These are phyloP conservation scores for Trametes villosa DNA, from an alignment of 768 basidiomycete species.

Conservation along the genomic window DNA sequence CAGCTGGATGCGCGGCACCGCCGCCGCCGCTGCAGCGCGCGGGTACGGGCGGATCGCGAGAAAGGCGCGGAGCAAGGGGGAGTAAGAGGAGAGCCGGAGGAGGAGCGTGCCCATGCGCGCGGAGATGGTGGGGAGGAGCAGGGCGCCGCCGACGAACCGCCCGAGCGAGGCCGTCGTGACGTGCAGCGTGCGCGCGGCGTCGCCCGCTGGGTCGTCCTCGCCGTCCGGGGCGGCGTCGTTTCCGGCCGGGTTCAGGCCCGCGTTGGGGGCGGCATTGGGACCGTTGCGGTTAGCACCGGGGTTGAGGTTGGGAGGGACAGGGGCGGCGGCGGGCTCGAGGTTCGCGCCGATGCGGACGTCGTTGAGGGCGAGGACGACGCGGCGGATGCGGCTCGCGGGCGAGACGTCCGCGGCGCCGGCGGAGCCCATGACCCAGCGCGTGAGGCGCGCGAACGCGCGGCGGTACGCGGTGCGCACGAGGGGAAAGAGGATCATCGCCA, in stretches of 20 bases:
- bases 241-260: constrained; percentile 23
- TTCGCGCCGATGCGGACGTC: constrained; percentile 30
- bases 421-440: constrained; percentile 29
- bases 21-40: constrained; percentile 3
- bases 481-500: constrained; percentile 35
- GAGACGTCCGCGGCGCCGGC: background rate
- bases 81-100: constrained; percentile 54
- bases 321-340: constrained; percentile 14
- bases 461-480: constrained; percentile 32
- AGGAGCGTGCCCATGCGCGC: constrained; percentile 66
- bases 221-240: constrained; percentile 23
- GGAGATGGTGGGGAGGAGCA: constrained; percentile 70
- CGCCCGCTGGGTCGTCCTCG: constrained; percentile 43
- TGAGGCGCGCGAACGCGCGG: constrained; percentile 25
- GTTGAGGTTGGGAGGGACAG: too few relatives aligned
- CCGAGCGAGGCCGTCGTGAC: constrained; percentile 64
- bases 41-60: constrained; percentile 35
- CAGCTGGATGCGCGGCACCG: constrained; percentile 5
- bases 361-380: constrained; percentile 30
- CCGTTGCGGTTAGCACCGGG: too few relatives aligned
- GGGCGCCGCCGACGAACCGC: constrained; percentile 68
- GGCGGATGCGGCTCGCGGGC: constrained; percentile 17
- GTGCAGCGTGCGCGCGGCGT: constrained; percentile 61
- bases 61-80: constrained; percentile 39
- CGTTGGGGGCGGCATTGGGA: background rate